Evolutionary conservation across 257 asterid genomes (phyloP).

Genomic region (Solanum sitiens): DNA sequence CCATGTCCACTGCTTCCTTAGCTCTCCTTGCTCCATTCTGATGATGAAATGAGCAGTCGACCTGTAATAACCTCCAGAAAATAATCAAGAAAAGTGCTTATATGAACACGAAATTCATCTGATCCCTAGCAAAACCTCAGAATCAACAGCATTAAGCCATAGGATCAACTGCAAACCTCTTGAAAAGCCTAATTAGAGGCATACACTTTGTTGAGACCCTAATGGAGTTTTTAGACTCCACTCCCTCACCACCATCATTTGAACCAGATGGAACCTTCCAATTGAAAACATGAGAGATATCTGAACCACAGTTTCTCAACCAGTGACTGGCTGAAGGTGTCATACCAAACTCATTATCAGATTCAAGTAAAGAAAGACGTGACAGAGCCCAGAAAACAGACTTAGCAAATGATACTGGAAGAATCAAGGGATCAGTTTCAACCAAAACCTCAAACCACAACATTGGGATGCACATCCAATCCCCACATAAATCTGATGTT

Average conservation of each 20-base stretch:
- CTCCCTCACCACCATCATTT: slow-evolving; percentile 85
- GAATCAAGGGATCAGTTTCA: slow-evolving; percentile 61
- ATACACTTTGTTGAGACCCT: slow-evolving; percentile 61
- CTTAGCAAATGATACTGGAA: slow-evolving; percentile 77
- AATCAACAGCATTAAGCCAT: slow-evolving; percentile 3
- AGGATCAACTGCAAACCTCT: slow-evolving; percentile 43
- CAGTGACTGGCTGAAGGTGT: slow-evolving; percentile 54
- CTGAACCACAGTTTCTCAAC: slow-evolving; percentile 59
- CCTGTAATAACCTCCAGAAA: slow-evolving; percentile 38
- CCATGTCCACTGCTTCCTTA: slow-evolving; percentile 87
- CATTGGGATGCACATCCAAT: slow-evolving; percentile 97
- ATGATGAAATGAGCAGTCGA: slow-evolving; percentile 54
- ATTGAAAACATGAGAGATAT: slow-evolving; percentile 62
- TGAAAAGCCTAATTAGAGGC: slow-evolving; percentile 76
- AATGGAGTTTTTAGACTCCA: slow-evolving; percentile 65
- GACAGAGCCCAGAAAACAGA: slow-evolving; percentile 88
- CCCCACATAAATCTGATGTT: slow-evolving; percentile 49
- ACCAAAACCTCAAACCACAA: slow-evolving; percentile 92
- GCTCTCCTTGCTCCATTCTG: slow-evolving; percentile 65
- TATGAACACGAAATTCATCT: background rate
- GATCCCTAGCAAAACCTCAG: background rate
- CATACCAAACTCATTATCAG: slow-evolving; percentile 36
- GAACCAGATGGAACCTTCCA: slow-evolving; percentile 91
- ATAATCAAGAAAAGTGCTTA: slow-evolving; percentile 2
- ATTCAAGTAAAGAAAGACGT: slow-evolving; percentile 66